Evolutionary conservation across 176 grass and related monocot species (phyloP).

Genomic region (Otatea glauca): DNA sequence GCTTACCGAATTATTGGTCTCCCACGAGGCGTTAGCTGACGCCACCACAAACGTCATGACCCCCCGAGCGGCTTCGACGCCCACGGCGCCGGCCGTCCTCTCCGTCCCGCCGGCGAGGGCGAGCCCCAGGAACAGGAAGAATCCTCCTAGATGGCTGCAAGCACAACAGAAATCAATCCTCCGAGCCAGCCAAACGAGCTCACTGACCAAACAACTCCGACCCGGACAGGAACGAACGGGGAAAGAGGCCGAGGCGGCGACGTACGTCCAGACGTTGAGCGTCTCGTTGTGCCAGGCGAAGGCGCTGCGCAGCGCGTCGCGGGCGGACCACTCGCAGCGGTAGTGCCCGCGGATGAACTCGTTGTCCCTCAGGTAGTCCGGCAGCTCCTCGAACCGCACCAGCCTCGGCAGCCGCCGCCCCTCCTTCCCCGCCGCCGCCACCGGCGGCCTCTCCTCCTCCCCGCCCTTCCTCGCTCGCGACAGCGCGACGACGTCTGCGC

Average conservation of each 20-base stretch:
- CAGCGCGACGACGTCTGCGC: neutral
- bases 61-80: conserved; percentile 23
- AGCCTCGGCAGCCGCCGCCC: conserved; percentile 34
- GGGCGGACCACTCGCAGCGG: conserved; percentile 84
- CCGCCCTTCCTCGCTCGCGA: neutral
- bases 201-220: neutral
- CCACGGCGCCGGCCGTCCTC: conserved; percentile 21
- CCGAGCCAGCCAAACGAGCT: neutral
- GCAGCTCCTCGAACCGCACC: conserved; percentile 80
- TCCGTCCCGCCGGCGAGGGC: conserved; percentile 46
- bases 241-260: neutral
- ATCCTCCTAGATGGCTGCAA: conserved; percentile 86
- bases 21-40: conserved; percentile 54
- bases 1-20: conserved; percentile 57
- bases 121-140: conserved; percentile 80
- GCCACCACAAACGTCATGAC: conserved; percentile 54
- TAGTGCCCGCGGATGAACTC: conserved; percentile 82
- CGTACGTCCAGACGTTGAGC: conserved; percentile 93
- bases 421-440: neutral
- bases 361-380: conserved; percentile 90
- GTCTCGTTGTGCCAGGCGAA: conserved; percentile 99
- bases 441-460: neutral
- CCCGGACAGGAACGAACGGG: neutral
- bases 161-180: neutral
- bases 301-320: conserved; percentile 83